These are phyloP conservation scores for Quercus dentata DNA, from an alignment of 306 rosid species.

Conservation along the genomic window DNA sequence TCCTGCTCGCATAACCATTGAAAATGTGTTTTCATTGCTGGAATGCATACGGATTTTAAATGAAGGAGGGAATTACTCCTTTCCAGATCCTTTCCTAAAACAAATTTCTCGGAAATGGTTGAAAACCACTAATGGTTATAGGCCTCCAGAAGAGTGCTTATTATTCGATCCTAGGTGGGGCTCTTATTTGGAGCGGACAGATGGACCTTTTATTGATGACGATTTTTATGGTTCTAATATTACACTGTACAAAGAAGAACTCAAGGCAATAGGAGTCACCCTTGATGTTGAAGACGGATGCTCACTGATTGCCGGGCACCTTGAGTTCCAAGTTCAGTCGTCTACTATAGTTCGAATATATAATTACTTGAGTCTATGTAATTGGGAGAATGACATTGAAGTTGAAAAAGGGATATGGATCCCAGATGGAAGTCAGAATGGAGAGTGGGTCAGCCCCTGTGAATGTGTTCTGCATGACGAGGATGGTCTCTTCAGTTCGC, in stretches of 20 bases:
- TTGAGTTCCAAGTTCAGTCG: conserved; percentile 10
- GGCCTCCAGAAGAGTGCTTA: conserved; percentile 47
- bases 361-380: conserved; percentile 7
- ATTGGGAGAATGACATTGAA: conserved; percentile 26
- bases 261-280: conserved; percentile 49
- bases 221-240: conserved; percentile 43
- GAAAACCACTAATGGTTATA: conserved; percentile 57
- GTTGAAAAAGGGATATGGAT: conserved; percentile 51
- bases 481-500: conserved; percentile 50
- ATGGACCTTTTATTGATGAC: conserved; percentile 73
- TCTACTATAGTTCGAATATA: conserved; percentile 35
- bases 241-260: conserved; percentile 39
- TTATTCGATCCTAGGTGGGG: conserved; percentile 49
- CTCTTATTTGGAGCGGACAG: conserved; percentile 32
- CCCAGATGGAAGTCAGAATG: conserved; percentile 27
- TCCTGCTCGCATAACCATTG: conserved; percentile 31
- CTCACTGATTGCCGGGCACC: conserved; percentile 43
- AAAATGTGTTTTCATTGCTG: conserved; percentile 47
- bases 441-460: conserved; percentile 43
- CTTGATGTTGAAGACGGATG: conserved; percentile 36
- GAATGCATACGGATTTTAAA: conserved; percentile 33
- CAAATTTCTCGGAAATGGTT: conserved; percentile 50
- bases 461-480: conserved; percentile 51
- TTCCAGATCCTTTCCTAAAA: conserved; percentile 26
- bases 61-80: neutral